Evolutionary conservation across 306 rosid species (phyloP).

Genomic region (Cicer cuneatum): DNA sequence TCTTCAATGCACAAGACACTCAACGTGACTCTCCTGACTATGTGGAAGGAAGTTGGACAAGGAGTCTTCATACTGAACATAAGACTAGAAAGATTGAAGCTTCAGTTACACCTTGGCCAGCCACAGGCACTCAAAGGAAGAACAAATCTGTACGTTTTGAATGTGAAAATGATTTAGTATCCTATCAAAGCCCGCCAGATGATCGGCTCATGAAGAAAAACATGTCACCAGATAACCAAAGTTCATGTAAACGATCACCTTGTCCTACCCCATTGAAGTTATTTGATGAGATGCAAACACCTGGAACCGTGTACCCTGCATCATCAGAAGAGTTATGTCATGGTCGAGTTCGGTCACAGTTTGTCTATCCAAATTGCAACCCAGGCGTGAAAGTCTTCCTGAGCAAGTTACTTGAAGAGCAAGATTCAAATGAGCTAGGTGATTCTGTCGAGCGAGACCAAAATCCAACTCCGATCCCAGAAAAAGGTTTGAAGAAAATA

Average conservation of each 20-base stretch:
- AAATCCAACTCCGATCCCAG: slow-evolving; percentile 51
- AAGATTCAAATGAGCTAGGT: slow-evolving; percentile 55
- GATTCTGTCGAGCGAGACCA: slow-evolving; percentile 53
- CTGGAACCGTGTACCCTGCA: slow-evolving; percentile 87
- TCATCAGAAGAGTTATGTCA: slow-evolving; percentile 56
- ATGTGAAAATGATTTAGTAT: slow-evolving; percentile 57
- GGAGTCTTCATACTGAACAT: slow-evolving; percentile 33
- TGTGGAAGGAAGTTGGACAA: slow-evolving; percentile 40
- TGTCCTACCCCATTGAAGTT: slow-evolving; percentile 83
- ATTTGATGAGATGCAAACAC: slow-evolving; percentile 90
- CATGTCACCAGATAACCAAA: slow-evolving; percentile 57
- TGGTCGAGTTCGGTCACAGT: slow-evolving; percentile 76
- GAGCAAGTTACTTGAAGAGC: slow-evolving; percentile 55
- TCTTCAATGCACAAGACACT: slow-evolving; percentile 43
- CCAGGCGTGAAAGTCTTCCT: slow-evolving; percentile 52
- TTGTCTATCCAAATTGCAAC: slow-evolving; percentile 59
- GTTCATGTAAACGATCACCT: slow-evolving; percentile 60
- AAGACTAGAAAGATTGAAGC: slow-evolving; percentile 50
- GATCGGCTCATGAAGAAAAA: slow-evolving; percentile 47
- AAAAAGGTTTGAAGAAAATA: slow-evolving; percentile 45
- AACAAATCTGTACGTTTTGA: slow-evolving; percentile 82
- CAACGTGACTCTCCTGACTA: slow-evolving; percentile 35
- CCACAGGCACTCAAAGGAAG: slow-evolving; percentile 56
- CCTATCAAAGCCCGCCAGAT: slow-evolving; percentile 59
- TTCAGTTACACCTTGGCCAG: slow-evolving; percentile 50